phyloP scores from a whole-genome alignment of 345 rosid genomes.

The Sisymbrium altissimum region DNA sequence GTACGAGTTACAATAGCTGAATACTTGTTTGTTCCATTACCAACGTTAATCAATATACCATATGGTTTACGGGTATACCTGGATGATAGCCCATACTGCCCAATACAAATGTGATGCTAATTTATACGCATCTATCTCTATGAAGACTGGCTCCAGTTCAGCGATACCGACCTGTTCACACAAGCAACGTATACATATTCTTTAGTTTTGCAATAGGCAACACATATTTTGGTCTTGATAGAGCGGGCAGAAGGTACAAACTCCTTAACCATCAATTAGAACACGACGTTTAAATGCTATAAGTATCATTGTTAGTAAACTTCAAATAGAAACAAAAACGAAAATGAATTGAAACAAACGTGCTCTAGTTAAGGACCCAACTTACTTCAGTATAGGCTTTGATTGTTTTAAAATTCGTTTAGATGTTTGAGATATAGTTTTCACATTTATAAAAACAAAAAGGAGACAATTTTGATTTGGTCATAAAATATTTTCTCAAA shows the following conservation, averaged over 20 bases:
- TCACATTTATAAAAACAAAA: background rate
- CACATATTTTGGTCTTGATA: background rate
- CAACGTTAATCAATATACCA: background rate
- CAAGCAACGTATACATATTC: background rate
- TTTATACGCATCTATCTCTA: slow-evolving; percentile 71
- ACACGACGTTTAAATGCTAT: background rate
- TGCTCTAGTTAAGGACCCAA: background rate
- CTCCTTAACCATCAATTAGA: background rate
- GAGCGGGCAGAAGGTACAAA: background rate
- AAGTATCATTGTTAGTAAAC: background rate
- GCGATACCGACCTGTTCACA: slow-evolving; percentile 48
- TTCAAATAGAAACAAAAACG: background rate
- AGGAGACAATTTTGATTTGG: background rate
- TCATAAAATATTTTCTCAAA: background rate
- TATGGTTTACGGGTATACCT: slow-evolving; percentile 43
- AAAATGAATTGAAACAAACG: background rate
- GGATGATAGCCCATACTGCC: slow-evolving; percentile 96
- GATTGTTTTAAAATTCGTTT: background rate
- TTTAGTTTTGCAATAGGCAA: background rate
- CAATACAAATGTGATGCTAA: slow-evolving; percentile 81
- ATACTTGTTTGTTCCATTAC: background rate
- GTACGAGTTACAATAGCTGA: background rate
- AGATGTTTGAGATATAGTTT: background rate
- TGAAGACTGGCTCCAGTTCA: slow-evolving; percentile 60
- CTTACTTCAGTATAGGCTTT: background rate